phyloP scores from a whole-genome alignment of 1,139 yeast species.

The Schwanniomyces etchellsii region DNA sequence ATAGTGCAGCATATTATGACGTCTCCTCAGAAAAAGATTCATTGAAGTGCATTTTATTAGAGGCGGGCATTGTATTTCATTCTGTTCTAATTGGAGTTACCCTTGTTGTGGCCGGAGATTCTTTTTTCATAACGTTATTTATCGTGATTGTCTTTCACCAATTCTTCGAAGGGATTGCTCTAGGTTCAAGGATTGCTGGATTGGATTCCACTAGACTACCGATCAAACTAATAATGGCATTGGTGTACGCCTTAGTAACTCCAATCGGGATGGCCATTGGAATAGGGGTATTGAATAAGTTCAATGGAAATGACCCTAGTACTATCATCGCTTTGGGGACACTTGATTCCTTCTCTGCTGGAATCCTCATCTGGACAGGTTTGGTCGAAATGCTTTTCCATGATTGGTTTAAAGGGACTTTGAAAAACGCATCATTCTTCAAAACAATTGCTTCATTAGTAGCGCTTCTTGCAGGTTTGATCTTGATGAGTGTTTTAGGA shows the following conservation, averaged over 20 bases:
- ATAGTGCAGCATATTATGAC: too few species aligned
- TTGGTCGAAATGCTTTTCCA: constrained; percentile 28
- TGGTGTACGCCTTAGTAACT: constrained; percentile 14
- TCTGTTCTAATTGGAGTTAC: constrained; percentile 76
- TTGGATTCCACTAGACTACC: constrained; percentile 28
- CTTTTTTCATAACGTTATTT: constrained; percentile 69
- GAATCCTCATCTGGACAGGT: constrained; percentile 30
- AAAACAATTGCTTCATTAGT: constrained; percentile 16
- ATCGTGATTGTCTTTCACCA: constrained; percentile 86
- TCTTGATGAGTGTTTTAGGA: constrained; percentile 35
- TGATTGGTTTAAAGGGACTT: constrained; percentile 26
- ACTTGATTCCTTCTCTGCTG: constrained; percentile 30
- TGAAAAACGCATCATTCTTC: constrained; percentile 15
- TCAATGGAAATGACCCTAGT: constrained; percentile 24
- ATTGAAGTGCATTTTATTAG: too few species aligned
- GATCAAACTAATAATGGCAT: constrained; percentile 13
- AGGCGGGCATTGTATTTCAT: constrained; percentile 78
- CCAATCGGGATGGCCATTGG: constrained; percentile 27
- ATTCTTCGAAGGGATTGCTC: constrained; percentile 87
- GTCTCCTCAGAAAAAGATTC: too few species aligned
- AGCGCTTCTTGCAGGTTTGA: constrained; percentile 24
- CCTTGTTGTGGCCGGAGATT: constrained; percentile 65
- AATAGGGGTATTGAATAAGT: constrained; percentile 18
- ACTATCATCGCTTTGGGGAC: constrained; percentile 29
- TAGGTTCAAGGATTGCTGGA: constrained; percentile 79